A percentile compares a stretch with the other conserved stretches of the same genome.
Evolutionary conservation across 2,329 filamentous ascomycete genomes (phyloP).

Genomic region (Meredithiella fracta): DNA sequence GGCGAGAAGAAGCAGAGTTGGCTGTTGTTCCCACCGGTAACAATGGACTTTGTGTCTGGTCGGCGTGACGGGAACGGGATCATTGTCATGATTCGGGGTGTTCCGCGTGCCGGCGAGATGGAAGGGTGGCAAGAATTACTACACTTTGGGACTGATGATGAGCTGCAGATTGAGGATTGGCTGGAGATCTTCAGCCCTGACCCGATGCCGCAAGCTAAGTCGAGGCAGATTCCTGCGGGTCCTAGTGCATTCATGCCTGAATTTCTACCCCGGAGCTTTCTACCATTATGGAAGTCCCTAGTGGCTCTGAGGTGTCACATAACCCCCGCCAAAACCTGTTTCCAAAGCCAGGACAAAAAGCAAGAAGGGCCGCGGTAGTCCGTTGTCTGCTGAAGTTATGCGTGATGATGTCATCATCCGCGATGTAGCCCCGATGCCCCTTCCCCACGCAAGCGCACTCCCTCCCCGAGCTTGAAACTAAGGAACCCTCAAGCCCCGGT

Average conservation of each 20-base stretch:
- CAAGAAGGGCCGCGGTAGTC: constrained; percentile 9
- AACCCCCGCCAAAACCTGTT: background rate
- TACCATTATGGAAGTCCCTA: constrained; percentile 12
- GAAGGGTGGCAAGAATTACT: constrained; percentile 73
- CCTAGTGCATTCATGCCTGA: constrained; percentile 1
- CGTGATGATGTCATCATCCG: background rate
- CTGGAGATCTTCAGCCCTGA: constrained; percentile 52
- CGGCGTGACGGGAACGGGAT: constrained; percentile 60
- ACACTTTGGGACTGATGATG: constrained; percentile 57
- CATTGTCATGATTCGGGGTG: constrained; percentile 71
- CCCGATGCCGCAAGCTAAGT: constrained; percentile 31
- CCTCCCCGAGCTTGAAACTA: constrained; percentile 15
- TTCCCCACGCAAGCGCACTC: background rate
- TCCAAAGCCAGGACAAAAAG: constrained; percentile 14
- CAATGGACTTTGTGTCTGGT: constrained; percentile 56
- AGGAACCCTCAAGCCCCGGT: constrained; percentile 16
- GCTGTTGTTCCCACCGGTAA: constrained; percentile 84
- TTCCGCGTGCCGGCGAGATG: constrained; percentile 30
- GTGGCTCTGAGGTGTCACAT: constrained; percentile 9
- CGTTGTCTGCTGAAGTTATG: background rate
- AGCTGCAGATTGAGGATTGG: constrained; percentile 72
- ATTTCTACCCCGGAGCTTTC: constrained; percentile 7
- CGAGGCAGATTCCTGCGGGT: constrained; percentile 20
- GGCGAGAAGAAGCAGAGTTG: constrained; percentile 56
- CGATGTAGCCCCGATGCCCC: background rate